phyloP scores from a whole-genome alignment of 306 rosid species.

The Ceratonia siliqua region DNA sequence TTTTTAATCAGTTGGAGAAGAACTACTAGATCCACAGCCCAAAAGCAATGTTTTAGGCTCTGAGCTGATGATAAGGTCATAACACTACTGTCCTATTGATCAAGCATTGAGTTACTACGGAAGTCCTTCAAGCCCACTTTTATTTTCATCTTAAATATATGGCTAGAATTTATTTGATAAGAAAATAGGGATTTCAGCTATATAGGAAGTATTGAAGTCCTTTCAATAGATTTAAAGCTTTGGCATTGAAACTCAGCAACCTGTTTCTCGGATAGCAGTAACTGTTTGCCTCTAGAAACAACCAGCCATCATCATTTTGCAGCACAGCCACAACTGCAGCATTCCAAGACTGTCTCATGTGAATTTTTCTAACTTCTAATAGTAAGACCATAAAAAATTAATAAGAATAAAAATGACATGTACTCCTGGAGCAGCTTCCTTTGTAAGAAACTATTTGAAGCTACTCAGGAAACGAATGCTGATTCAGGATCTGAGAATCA shows the following conservation, averaged over 20 bases:
- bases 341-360: not conserved
- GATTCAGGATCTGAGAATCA: slow-evolving; percentile 17
- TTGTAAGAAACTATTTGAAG: not conserved
- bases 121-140: not conserved
- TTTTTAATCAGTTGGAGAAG: slow-evolving; percentile 6
- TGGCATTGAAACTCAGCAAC: slow-evolving; percentile 1
- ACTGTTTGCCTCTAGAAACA: slow-evolving; percentile 2
- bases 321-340: slow-evolving; percentile 19
- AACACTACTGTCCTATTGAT: not conserved
- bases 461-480: not conserved
- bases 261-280: slow-evolving; percentile 13
- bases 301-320: slow-evolving; percentile 10
- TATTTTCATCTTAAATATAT: not conserved
- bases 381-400: not conserved
- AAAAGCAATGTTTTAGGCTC: slow-evolving; percentile 8
- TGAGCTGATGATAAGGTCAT: slow-evolving; percentile 8
- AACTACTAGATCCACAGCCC: not conserved
- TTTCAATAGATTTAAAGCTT: slow-evolving; percentile 5
- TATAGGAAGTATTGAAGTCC: not conserved
- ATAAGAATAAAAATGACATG: not conserved
- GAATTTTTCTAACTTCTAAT: not conserved
- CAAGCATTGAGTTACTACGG: not conserved
- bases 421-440: no score
- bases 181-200: not conserved
- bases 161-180: slow-evolving; percentile 8